phyloP scores from a whole-genome alignment of 805 yeast species.

The Priceomyces carsonii region DNA sequence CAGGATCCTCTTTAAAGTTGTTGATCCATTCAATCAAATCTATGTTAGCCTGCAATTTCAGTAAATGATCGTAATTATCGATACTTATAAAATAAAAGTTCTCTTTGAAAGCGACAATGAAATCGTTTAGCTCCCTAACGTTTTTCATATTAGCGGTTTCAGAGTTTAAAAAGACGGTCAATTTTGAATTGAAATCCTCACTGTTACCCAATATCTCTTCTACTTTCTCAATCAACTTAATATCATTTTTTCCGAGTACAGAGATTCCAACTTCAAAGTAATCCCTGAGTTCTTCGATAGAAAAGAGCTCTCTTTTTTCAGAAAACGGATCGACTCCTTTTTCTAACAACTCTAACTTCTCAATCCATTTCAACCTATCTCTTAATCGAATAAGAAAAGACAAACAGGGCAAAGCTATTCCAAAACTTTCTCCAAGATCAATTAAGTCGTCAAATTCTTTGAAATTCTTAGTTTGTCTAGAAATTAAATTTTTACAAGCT shows the following conservation, averaged over 20 bases:
- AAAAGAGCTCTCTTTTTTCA: constrained; percentile 36
- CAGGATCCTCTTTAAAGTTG: constrained; percentile 1
- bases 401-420: constrained; percentile 53
- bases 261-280: constrained; percentile 29
- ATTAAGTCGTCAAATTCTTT: constrained; percentile 55
- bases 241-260: constrained; percentile 29
- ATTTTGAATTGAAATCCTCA: constrained; percentile 20
- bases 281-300: constrained; percentile 26
- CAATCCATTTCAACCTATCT: constrained; percentile 35
- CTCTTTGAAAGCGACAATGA: constrained; percentile 25
- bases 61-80: constrained; percentile 27
- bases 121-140: constrained; percentile 23
- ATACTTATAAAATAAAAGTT: constrained; percentile 27
- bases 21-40: constrained; percentile 16
- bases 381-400: constrained; percentile 36
- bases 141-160: constrained; percentile 17
- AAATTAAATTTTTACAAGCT: constrained; percentile 41
- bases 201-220: constrained; percentile 27
- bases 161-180: constrained; percentile 15
- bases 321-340: constrained; percentile 42
- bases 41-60: constrained; percentile 24
- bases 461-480: constrained; percentile 29
- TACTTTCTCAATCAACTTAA: constrained; percentile 31
- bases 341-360: constrained; percentile 29
- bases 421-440: constrained; percentile 59